Evolutionary conservation across 352 stramenopile species (phyloP).

Genomic region (Peronospora belbahrii): DNA sequence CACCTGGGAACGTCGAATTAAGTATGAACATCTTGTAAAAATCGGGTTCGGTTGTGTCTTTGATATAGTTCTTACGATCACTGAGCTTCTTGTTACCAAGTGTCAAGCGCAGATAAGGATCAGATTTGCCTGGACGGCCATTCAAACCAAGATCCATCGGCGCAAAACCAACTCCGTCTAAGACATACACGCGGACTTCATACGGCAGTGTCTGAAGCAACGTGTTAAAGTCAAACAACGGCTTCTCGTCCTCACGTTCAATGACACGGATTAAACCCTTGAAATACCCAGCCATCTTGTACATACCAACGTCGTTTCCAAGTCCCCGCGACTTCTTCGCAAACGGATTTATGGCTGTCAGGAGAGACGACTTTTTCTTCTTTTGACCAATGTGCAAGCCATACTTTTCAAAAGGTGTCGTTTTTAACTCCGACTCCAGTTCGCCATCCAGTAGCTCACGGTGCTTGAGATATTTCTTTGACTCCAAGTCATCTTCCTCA

Average conservation of each 20-base stretch:
- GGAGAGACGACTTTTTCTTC: slow-evolving; percentile 56
- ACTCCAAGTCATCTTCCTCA: slow-evolving; percentile 56
- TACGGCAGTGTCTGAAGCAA: slow-evolving; percentile 71
- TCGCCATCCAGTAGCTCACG: slow-evolving; percentile 58
- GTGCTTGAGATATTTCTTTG: slow-evolving; percentile 74
- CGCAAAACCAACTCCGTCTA: slow-evolving; percentile 78
- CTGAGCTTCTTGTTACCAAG: slow-evolving; percentile 83
- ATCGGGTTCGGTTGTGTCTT: slow-evolving; percentile 80
- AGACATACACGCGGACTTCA: slow-evolving; percentile 81
- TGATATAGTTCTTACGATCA: slow-evolving; percentile 87
- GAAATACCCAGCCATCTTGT: slow-evolving; percentile 82
- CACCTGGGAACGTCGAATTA: slow-evolving; percentile 78
- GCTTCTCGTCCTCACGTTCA: slow-evolving; percentile 70
- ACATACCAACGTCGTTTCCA: slow-evolving; percentile 40
- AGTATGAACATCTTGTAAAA: slow-evolving; percentile 90
- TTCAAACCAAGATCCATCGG: slow-evolving; percentile 85
- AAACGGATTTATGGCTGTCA: slow-evolving; percentile 62
- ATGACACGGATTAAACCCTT: slow-evolving; percentile 90
- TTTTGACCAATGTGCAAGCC: slow-evolving; percentile 74
- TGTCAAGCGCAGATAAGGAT: slow-evolving; percentile 82
- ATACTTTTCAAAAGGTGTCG: slow-evolving; percentile 87
- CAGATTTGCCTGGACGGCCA: slow-evolving; percentile 73
- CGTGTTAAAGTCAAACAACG: slow-evolving; percentile 58
- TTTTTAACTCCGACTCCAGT: slow-evolving; percentile 70
- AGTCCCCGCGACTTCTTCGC: slow-evolving; percentile 47